These are phyloP conservation scores for Trypanosoma platydactyli DNA, from an alignment of 208 protist species.

Conservation along the genomic window DNA sequence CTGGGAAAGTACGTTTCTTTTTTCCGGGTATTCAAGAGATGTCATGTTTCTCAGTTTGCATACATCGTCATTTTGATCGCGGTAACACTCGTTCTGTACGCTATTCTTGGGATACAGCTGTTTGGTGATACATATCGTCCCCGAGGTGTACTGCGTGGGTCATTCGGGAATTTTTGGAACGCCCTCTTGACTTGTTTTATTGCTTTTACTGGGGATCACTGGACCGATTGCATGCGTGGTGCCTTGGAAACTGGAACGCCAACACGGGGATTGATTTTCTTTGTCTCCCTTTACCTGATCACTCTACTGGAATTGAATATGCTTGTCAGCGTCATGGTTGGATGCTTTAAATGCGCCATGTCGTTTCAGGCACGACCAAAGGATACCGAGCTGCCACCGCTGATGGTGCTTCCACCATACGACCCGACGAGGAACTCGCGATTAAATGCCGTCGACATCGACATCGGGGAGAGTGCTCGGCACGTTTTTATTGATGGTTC, in stretches of 20 bases:
- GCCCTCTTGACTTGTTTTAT: constrained; percentile 45
- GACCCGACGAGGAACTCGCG: not conserved
- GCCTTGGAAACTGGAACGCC: constrained; percentile 27
- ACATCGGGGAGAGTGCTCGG: not conserved
- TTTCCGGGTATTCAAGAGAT: constrained; percentile 19
- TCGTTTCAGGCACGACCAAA: not conserved
- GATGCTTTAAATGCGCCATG: not conserved
- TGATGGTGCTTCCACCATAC: constrained; percentile 14
- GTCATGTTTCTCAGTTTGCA: constrained; percentile 23
- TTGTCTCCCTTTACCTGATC: constrained; percentile 28
- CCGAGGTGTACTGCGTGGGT: constrained; percentile 18
- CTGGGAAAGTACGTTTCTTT: constrained; percentile 26
- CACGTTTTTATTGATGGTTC: constrained; percentile 9
- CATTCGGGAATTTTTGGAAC: constrained; percentile 57
- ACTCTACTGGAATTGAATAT: constrained; percentile 3
- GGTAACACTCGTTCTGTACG: constrained; percentile 41
- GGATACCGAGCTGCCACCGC: constrained; percentile 7
- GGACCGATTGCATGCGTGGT: constrained; percentile 35
- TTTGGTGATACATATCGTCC: constrained; percentile 31
- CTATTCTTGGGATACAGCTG: constrained; percentile 57
- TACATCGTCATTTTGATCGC: constrained; percentile 29
- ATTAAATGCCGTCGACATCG: not conserved
- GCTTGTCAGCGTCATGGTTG: constrained; percentile 13
- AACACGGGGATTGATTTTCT: constrained; percentile 46
- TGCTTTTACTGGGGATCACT: constrained; percentile 47